These are phyloP conservation scores for Fusarium graminum DNA, from an alignment of 2,329 filamentous ascomycete species.

Conservation along the genomic window DNA sequence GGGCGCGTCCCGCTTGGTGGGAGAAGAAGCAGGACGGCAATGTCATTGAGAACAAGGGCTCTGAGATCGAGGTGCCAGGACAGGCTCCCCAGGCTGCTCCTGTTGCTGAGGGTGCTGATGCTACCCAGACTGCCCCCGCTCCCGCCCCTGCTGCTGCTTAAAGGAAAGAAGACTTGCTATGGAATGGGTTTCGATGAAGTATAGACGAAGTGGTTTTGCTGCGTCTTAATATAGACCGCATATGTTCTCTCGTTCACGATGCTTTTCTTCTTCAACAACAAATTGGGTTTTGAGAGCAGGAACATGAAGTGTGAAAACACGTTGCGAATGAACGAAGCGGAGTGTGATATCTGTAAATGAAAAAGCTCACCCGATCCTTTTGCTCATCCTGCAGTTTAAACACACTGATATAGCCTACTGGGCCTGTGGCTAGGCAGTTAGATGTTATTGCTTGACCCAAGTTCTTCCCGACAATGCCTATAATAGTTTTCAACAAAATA, in stretches of 20 bases:
- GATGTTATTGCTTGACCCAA: conserved; percentile 32
- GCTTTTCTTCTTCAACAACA: conserved; percentile 33
- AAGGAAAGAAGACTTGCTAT: conserved; percentile 23
- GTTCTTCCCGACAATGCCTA: conserved; percentile 36
- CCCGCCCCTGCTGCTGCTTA: conserved; percentile 53
- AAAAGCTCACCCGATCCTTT: conserved; percentile 11
- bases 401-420: conserved; percentile 15
- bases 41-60: conserved; percentile 58
- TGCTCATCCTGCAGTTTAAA: conserved; percentile 11
- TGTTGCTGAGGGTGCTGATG: conserved; percentile 52
- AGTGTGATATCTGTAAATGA: conserved; percentile 34
- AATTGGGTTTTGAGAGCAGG: conserved; percentile 24
- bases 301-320: conserved; percentile 30
- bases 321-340: conserved; percentile 23
- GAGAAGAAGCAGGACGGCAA: conserved; percentile 61
- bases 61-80: conserved; percentile 53
- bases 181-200: conserved; percentile 19
- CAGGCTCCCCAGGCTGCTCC: conserved; percentile 52
- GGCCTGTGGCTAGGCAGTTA: conserved; percentile 18
- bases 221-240: conserved; percentile 44
- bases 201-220: conserved; percentile 36
- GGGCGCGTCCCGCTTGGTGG: conserved; percentile 75
- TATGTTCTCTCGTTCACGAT: conserved; percentile 42
- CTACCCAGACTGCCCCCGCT: conserved; percentile 52
- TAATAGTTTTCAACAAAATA: conserved; percentile 42